These are phyloP conservation scores for Sporothrix sp. DNA, from an alignment of 2,329 filamentous ascomycete genomes.

Conservation along the genomic window DNA sequence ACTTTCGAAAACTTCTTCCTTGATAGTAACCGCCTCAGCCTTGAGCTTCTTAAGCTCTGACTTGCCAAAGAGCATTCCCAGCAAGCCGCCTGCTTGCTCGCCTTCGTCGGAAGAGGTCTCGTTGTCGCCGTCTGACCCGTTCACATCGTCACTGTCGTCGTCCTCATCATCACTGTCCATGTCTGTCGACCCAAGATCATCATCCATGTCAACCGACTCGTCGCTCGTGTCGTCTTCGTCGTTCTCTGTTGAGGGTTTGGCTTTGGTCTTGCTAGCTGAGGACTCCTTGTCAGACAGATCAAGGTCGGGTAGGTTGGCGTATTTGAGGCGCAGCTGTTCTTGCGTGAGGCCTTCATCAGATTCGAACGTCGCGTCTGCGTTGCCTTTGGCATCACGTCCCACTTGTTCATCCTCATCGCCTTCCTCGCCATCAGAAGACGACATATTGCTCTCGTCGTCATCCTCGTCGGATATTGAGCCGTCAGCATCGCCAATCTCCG, in stretches of 20 bases:
- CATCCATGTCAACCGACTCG: conserved; percentile 60
- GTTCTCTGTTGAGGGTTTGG: conserved; percentile 20
- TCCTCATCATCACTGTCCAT: conserved; percentile 37
- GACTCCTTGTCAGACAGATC: conserved; percentile 21
- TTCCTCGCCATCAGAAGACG: conserved; percentile 45
- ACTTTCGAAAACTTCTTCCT: conserved; percentile 21
- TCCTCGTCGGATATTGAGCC: conserved; percentile 44
- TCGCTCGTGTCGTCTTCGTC: conserved; percentile 35
- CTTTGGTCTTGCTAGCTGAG: conserved; percentile 16
- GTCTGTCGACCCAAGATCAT: conserved; percentile 52
- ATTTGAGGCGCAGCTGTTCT: conserved; percentile 60
- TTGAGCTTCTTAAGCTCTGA: conserved; percentile 46
- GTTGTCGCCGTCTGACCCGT: conserved; percentile 36
- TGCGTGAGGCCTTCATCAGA: conserved; percentile 58
- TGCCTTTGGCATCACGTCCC: conserved; percentile 42
- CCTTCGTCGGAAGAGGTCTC: conserved; percentile 32
- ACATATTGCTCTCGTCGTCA: conserved; percentile 49
- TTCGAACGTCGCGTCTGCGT: conserved; percentile 29
- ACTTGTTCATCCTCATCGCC: conserved; percentile 43
- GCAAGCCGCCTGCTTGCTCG: conserved; percentile 36
- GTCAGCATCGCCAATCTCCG: conserved; percentile 50
- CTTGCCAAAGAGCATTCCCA: conserved; percentile 51
- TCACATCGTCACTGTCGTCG: conserved; percentile 32
- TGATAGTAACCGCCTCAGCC: conserved; percentile 25
- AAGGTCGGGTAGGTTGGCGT: conserved; percentile 51